Base-by-base conservation (phyloP, 345 rosid genomes). In the Euphorbia pulcherrima region DNA sequence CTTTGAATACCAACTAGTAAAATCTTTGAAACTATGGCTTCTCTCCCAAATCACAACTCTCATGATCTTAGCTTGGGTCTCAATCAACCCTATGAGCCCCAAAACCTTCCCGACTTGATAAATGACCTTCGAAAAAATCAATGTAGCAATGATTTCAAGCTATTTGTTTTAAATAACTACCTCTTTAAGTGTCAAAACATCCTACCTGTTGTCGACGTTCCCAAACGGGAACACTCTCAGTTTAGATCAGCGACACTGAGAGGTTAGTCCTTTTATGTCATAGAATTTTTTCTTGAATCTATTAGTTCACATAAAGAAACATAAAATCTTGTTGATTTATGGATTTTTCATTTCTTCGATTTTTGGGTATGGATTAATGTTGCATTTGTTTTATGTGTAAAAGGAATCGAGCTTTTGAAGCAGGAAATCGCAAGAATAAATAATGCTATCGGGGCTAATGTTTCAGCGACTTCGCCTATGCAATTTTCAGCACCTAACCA, bases 371-470 rank as follows among this genome's bases (percentile, higher is more conserved):
- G 18, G 17, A 57, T 57, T 13, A 50, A 13, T 50, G 28, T 8
- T 52, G 27, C 8, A 57, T 12, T n/a, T 39, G 14, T 37, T 39
- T 39, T 60, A 10, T 39, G 1, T 20, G 30, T 12, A 37, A 63
- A 13, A 79, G 82, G 77, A n/a, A 69, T 75, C 30, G 74, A 65
- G 12, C 47, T 51, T 7, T 24, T 79, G 48, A 64, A 70, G 47
- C 44, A 66, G 62, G 74, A 73, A 57, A 54, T 67, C 50, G 21
- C 24, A 35, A 73, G 65, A 35, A 68, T 54, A 33, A 70, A 60
- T 68, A 63, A 58, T 1, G 39, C 20, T 0, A 59, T 67, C 68
- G 50, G 64, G 55, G 41, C 68, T 60, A 66, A 29, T 29, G 6
- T 26, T 8, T 2, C 46, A 0, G 58, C 23, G 9, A 33, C 35